Percentiles rank a stretch among this genome's conserved stretches.
Conservation (phyloP, 2,329 filamentous ascomycete genomes). For the Aspergillus sp. region DNA sequence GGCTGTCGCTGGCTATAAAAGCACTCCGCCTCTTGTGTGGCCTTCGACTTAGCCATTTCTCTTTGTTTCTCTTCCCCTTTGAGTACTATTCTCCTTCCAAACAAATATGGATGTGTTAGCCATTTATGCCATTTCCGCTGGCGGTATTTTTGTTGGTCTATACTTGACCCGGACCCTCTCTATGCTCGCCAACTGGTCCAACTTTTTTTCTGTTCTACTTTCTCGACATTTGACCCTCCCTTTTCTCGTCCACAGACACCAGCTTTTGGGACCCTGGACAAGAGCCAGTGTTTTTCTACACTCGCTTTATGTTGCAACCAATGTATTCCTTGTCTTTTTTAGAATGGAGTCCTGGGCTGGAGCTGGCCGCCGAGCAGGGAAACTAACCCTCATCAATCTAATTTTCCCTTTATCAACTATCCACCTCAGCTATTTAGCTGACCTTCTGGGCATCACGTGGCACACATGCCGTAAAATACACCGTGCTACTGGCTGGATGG, state of each 20-base stretch:
- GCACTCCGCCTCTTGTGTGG: not conserved
- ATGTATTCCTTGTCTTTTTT: conserved; percentile 20
- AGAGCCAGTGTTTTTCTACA: conserved; percentile 15
- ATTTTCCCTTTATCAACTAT: conserved; percentile 19
- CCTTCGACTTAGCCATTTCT: not conserved
- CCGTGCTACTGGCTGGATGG: conserved; percentile 22
- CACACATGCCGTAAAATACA: conserved; percentile 18
- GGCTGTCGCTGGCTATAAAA: not conserved
- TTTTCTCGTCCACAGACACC: conserved; percentile 19
- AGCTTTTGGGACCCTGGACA: conserved; percentile 18
- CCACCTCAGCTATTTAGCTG: conserved; percentile 20
- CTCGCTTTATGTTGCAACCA: conserved; percentile 17
- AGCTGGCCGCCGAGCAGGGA: conserved; percentile 18
- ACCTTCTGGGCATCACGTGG: conserved; percentile 19
- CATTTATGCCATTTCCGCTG: conserved; percentile 19
- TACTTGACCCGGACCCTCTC: conserved; percentile 11
- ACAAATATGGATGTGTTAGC: not conserved
- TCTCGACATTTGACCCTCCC: conserved; percentile 18
- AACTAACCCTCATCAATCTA: conserved; percentile 25
- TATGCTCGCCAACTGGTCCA: not conserved
- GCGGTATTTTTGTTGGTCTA: conserved; percentile 16
- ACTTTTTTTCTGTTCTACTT: conserved; percentile 13
- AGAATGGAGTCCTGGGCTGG: conserved; percentile 9
- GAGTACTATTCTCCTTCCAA: not conserved
- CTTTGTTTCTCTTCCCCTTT: not conserved